A percentile compares a stretch with the other conserved stretches of the same genome.
Conservation (phyloP, 306 rosid genomes). For the Lagenaria siceraria region DNA sequence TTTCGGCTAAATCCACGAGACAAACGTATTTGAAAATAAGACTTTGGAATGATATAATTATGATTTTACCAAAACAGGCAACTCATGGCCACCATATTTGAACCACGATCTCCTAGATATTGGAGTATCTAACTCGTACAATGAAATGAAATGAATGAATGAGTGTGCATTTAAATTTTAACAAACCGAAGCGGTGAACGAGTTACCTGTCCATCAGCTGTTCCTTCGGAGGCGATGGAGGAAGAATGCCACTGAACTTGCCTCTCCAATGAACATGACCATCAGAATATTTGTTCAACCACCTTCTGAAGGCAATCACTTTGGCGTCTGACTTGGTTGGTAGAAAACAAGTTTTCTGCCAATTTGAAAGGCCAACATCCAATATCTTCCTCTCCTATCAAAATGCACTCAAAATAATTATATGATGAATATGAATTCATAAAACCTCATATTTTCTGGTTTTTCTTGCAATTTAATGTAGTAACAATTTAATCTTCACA, state of each 20-base stretch:
- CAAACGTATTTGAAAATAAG: not conserved
- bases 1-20: not conserved
- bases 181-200: not conserved
- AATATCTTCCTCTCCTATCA: constrained; percentile 49
- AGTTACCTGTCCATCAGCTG: constrained; percentile 76
- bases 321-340: constrained; percentile 83
- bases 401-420: not conserved
- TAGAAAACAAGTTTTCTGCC: constrained; percentile 85
- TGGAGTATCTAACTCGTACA: not conserved
- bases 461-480: not conserved
- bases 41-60: not conserved
- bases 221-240: constrained; percentile 72
- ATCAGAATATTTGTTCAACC: constrained; percentile 71
- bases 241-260: constrained; percentile 52
- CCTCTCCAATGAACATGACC: constrained; percentile 88
- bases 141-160: not conserved
- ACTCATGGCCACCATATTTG: not conserved
- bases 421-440: not conserved
- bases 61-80: not conserved
- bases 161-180: not conserved
- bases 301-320: constrained; percentile 70
- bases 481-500: not conserved
- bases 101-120: too few relatives aligned
- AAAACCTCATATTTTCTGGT: not conserved
- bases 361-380: constrained; percentile 50